Percentiles rank a stretch among this genome's conserved stretches.
Conservation (phyloP, 1,284 basidiomycete genomes). For the Moesziomyces sp. region DNA sequence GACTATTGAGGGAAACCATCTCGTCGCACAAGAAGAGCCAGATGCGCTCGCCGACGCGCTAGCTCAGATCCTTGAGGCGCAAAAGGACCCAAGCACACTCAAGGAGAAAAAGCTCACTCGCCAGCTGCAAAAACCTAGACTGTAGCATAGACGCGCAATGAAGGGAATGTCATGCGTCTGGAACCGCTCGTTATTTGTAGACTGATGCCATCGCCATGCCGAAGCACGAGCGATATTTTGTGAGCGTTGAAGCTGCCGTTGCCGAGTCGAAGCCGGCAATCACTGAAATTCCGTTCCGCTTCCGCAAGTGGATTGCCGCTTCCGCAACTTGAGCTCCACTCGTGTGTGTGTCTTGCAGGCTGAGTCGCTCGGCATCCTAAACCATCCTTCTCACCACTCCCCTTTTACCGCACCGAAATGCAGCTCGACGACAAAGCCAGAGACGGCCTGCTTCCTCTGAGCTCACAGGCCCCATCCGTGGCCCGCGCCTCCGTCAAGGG, state of each 20-base stretch:
- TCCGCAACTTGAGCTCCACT: too few relatives aligned
- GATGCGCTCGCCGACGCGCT: conserved; percentile 24
- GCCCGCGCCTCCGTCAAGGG: background rate
- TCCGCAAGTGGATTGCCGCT: too few relatives aligned
- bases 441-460: background rate
- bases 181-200: too few relatives aligned
- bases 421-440: background rate
- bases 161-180: too few relatives aligned
- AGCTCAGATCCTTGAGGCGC: conserved; percentile 28
- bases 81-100: conserved; percentile 15
- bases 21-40: conserved; percentile 60
- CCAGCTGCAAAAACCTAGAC: conserved; percentile 25
- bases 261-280: too few relatives aligned
- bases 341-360: too few relatives aligned
- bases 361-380: background rate
- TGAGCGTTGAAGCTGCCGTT: too few relatives aligned
- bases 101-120: conserved; percentile 35
- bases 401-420: background rate
- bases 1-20: conserved; percentile 46
- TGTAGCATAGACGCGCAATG: conserved; percentile 14
- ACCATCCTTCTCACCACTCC: background rate
- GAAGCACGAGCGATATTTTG: too few relatives aligned
- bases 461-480: background rate
- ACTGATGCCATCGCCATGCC: too few relatives aligned
- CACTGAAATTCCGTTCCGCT: too few relatives aligned